Base-by-base conservation (phyloP, 2,329 filamentous ascomycete genomes). In the Xylariomycetidae sp. region DNA sequence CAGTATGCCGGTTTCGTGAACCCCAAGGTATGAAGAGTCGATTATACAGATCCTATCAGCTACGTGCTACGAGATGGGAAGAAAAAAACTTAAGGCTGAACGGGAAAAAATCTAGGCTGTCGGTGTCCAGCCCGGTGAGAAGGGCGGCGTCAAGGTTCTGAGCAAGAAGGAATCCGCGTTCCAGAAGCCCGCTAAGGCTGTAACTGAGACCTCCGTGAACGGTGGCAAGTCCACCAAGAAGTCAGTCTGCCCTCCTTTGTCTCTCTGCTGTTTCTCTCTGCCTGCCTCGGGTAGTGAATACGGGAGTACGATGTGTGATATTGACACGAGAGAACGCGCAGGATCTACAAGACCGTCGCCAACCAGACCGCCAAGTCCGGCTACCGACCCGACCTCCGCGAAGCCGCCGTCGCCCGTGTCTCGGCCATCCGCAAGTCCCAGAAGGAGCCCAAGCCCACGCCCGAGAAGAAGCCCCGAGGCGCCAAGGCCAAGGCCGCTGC, bases 1-100 rank as follows among this genome's bases (percentile, higher is more conserved):
- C 61, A 94, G 87, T 79, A 95, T 69, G 86, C 86, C 57, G 92
- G 92, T 60, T 94, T 88, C 69, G 80, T 87, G 68, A 95, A 94
- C 75, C 78, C 82, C 65, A 92, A 95, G 85, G 88, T 92, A 84
- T 47, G 59, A 46, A 33, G 30, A 27, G 27, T 19, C 20, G 32
- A 37, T 19, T 12, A 31, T 25, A 23, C 20, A n/a, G n/a, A n/a
- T n/a, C n/a, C n/a, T n/a, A n/a, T n/a, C n/a, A n/a, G n/a, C n/a
- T n/a, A n/a, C n/a, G n/a, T n/a, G n/a, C n/a, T n/a, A n/a, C n/a
- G n/a, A n/a, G n/a, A n/a, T n/a, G n/a, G n/a, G n/a, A n/a, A n/a
- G n/a, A n/a, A n/a, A n/a, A n/a, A n/a, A n/a, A n/a, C n/a, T n/a
- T n/a, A n/a, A n/a, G n/a, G n/a, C n/a, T n/a, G n/a, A 23, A 8